These are phyloP conservation scores for Aspergillus sp. DNA, from an alignment of 2,329 filamentous ascomycete species.

Conservation along the genomic window DNA sequence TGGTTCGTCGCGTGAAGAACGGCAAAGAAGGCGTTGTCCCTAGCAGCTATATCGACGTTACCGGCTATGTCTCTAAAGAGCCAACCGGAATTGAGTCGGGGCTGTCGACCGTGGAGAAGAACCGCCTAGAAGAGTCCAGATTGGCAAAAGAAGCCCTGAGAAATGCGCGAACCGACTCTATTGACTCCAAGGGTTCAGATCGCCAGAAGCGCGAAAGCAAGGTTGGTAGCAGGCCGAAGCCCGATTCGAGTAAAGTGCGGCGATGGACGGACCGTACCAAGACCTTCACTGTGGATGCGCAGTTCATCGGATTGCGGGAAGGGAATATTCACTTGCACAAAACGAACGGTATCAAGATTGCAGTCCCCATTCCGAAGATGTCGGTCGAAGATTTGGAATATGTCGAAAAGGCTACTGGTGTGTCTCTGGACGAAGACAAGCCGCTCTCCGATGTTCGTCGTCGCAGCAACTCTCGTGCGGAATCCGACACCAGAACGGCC, in stretches of 20 bases:
- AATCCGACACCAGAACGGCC: conserved; percentile 33
- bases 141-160: conserved; percentile 73
- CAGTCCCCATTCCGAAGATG: conserved; percentile 93
- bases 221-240: conserved; percentile 66
- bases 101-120: conserved; percentile 68
- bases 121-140: conserved; percentile 70
- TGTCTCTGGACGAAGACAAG: conserved; percentile 86
- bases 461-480: conserved; percentile 31
- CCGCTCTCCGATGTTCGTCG: conserved; percentile 75
- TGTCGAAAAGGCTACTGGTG: conserved; percentile 78
- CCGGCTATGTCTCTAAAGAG: conserved; percentile 55
- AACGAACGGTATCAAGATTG: conserved; percentile 96
- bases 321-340: conserved; percentile 98
- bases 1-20: conserved; percentile 81
- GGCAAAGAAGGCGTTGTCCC: conserved; percentile 94
- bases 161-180: conserved; percentile 50
- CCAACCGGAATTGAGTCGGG: conserved; percentile 53
- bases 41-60: conserved; percentile 90
- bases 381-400: conserved; percentile 91
- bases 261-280: conserved; percentile 94
- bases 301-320: conserved; percentile 90
- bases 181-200: conserved; percentile 59
- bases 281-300: conserved; percentile 93
- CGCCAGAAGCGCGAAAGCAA: conserved; percentile 65
- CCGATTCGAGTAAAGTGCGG: conserved; percentile 73